Evolutionary conservation across 495 filamentous ascomycete species (phyloP), one percentile per base, ranked within the genome.

Genomic region (Chaetomium cochliodes): DNA sequence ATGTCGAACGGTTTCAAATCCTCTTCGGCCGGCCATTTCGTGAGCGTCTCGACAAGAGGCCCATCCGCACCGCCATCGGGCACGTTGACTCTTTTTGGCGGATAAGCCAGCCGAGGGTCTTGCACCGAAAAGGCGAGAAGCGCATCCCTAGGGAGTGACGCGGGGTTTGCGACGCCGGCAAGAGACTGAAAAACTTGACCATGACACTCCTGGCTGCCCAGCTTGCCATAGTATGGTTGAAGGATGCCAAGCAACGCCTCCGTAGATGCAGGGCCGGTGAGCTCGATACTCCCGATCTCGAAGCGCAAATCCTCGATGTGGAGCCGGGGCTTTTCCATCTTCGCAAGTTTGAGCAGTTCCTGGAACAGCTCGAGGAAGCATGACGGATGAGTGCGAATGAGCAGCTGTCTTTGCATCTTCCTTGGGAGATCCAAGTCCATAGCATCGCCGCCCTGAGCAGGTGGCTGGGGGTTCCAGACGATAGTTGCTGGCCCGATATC

Each of bases 261-360:
- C 3, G 90, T 92, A 8, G 92, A 90, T 2, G 83, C 90, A 1
- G 94, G 92, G 0, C 94, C 94, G 0, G 85, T 88, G 60, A 97
- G 79, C 66, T 96, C 90, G 57, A 98, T 93, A 72, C 92, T 97
- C 51, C 94, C 94, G 73, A 98, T 89, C 68, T 98, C 93, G 70
- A 92, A 98, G 3, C 94, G 86, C 16, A 98, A 74, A 71, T 98
- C 94, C 72, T 97, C 91, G n/a, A 96, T 72, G 61, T 85, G 86
- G 23, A 93, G 85, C 12, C 79, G 80, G 5, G 91, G 90, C 37
- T 84, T 86, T 71, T 92, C 88, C 53, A 82, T 79, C 70, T 91
- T 93, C 13, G 85, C 83, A 9, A 89, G 70, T 41, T 80, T 82
- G 46, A 93, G 71, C n/a, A 97, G 67, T 67, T 90, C 86, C 25